phyloP scores from a whole-genome alignment of 108 stramenopile species.

The Poteriospumella lacustris region DNA sequence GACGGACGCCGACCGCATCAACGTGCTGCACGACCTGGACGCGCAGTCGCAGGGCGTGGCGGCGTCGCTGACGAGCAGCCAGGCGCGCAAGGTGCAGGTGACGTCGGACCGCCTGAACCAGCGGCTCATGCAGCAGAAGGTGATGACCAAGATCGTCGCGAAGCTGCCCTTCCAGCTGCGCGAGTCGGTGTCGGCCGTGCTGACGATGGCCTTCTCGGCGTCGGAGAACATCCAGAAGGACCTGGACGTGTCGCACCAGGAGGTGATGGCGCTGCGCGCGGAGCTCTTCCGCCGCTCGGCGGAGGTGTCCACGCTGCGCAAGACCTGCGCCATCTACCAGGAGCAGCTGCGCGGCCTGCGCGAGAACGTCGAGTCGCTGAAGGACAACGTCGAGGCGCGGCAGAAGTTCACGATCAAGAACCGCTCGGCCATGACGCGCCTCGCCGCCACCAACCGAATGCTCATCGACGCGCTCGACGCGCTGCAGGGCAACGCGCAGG shows the following conservation, averaged over 20 bases:
- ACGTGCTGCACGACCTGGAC: neutral
- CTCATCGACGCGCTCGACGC: constrained; percentile 18
- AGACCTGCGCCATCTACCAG: neutral
- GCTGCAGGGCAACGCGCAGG: neutral
- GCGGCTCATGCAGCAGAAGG: neutral
- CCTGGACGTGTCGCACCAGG: neutral
- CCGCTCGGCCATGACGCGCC: neutral
- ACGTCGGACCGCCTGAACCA: neutral
- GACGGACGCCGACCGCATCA: neutral
- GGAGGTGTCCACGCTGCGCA: neutral
- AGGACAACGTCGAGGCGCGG: neutral
- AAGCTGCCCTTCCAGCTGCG: constrained; percentile 15
- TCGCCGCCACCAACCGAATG: constrained; percentile 12
- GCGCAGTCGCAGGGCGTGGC: neutral
- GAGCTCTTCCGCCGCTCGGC: neutral
- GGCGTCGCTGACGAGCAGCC: neutral
- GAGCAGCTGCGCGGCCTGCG: neutral
- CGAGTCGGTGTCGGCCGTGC: neutral
- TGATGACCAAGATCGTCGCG: neutral
- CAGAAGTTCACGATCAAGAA: constrained; percentile 20
- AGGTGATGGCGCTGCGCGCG: neutral
- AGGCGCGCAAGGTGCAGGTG: neutral
- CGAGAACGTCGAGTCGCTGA: neutral
- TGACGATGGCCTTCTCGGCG: neutral
- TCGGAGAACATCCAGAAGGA: constrained; percentile 10